A percentile compares a stretch with the other conserved stretches of the same genome.
phyloP scores from a whole-genome alignment of 2,329 filamentous ascomycete species.

The Sphaerulina vaccinii region DNA sequence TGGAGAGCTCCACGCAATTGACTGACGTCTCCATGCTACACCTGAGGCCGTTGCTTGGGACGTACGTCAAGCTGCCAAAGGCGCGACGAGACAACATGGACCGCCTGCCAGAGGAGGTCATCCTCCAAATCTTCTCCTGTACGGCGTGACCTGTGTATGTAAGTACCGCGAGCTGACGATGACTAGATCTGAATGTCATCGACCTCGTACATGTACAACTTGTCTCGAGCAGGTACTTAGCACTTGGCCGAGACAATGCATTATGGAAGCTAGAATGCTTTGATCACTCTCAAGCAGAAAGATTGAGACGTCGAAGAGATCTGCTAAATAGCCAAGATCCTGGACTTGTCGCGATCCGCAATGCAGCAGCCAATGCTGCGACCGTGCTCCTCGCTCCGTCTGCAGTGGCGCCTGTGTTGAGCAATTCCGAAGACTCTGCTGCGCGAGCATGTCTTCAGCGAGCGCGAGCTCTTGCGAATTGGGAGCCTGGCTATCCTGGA shows the following conservation, averaged over 20 bases:
- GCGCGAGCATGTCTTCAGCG: constrained; percentile 25
- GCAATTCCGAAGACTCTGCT: constrained; percentile 20
- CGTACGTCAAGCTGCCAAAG: constrained; percentile 1
- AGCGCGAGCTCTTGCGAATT: constrained; percentile 67
- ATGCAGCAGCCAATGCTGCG: constrained; percentile 34
- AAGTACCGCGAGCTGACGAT: constrained; percentile 17
- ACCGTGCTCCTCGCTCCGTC: no score
- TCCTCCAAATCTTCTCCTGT: constrained; percentile 47
- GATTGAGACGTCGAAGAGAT: constrained; percentile 56
- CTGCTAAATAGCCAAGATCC: constrained; percentile 42
- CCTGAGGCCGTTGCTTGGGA: constrained; percentile 7
- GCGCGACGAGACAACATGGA: constrained; percentile 18
- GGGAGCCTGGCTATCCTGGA: constrained; percentile 73
- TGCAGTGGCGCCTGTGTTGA: constrained; percentile 18
- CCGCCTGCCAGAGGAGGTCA: constrained; percentile 41
- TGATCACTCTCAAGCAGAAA: constrained; percentile 64
- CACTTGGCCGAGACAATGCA: constrained; percentile 68
- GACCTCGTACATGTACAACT: constrained; percentile 69
- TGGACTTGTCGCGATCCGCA: constrained; percentile 44
- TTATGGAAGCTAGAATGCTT: constrained; percentile 78
- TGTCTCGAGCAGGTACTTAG: constrained; percentile 64
- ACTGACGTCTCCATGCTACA: background rate
- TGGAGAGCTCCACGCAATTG: background rate
- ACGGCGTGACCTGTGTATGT: constrained; percentile 23
- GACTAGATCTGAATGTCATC: constrained; percentile 59